Conservation (phyloP, 306 rosid genomes). For the Pyrus pyrifolia region DNA sequence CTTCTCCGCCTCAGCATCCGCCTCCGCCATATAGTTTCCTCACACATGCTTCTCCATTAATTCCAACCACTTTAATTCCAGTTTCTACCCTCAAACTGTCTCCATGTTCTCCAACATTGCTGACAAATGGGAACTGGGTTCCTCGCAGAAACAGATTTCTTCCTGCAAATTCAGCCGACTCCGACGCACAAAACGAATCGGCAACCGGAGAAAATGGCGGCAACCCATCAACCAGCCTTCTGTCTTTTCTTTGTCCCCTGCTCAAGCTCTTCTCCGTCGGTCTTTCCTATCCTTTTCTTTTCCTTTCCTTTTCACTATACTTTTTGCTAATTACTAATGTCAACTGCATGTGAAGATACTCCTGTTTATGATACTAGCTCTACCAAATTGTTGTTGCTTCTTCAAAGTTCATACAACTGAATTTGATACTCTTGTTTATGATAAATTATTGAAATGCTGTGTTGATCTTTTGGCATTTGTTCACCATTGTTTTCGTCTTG, state of each 20-base stretch:
- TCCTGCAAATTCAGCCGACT: slow-evolving; percentile 31
- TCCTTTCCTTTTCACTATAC: neutral
- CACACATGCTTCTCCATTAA: neutral
- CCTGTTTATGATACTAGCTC: too few relatives aligned
- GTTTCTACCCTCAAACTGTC: slow-evolving; percentile 11
- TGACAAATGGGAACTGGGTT: slow-evolving; percentile 20
- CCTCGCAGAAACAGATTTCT: slow-evolving; percentile 26
- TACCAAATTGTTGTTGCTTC: neutral
- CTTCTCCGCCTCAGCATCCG: neutral
- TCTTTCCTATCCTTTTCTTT: neutral
- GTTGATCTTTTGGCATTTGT: neutral
- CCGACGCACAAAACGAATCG: slow-evolving; percentile 20
- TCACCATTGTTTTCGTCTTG: neutral
- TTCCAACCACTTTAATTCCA: slow-evolving; percentile 13
- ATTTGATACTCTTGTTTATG: neutral
- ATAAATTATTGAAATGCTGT: neutral
- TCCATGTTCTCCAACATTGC: neutral
- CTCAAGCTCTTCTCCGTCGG: slow-evolving; percentile 72
- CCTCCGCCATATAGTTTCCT: neutral
- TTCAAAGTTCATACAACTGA: neutral
- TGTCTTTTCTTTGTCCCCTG: slow-evolving; percentile 69
- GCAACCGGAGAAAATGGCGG: slow-evolving; percentile 9
- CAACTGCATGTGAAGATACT: too few relatives aligned
- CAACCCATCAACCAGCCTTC: slow-evolving; percentile 36
- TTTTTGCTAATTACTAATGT: too few relatives aligned